Evolutionary conservation across 192 early-diverging fungal species (phyloP), one percentile per base, ranked within the genome.

Genomic region (Backusella tuberculispora): DNA sequence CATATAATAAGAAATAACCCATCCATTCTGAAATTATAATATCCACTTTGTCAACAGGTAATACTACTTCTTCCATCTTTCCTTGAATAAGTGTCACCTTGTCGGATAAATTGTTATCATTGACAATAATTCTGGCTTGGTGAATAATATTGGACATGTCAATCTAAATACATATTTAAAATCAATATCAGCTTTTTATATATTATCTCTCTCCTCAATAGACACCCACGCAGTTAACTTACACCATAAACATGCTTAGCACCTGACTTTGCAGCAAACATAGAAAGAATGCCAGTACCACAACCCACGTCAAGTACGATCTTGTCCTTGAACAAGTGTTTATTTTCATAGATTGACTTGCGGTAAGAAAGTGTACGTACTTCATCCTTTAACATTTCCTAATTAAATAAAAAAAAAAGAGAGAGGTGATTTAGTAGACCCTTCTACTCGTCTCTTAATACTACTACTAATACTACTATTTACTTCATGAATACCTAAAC

Each of bases 1-100:
- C 97, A 83, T 97, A 98, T 44, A 98, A 85, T 78, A 99, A 89
- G 78, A 95, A 96, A 86, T 99, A 99, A 21, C 98, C 98, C 98
- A 99, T 99, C 98, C 98, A 99, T 78, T 99, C 98, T 8, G 96
- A 97, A 71, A 99, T 96, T 69, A 99, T 99, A 74, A 99, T 98
- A 80, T 99, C 98, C 45, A 98, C 97, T 80, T 98, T 92, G 71
- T 92, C 89, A 60, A 95, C 96, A 21, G 98, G 97, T 72, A 99
- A 85, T 26, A 83, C 81, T 21, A 99, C 93, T 76, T 99, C 97
- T 84, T 99, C 98, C 88, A 99, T 97, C 85, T 96, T 96, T 68
- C 98, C 97, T 84, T 96, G 91, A 40, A 97, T 86, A 65, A 99
- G 86, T 2, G 93, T 90, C 66, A 99, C 90, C 47, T 93, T 92